Evolutionary conservation across 2,329 filamentous ascomycete genomes (phyloP).

Genomic region (Aspergillus japonicus): DNA sequence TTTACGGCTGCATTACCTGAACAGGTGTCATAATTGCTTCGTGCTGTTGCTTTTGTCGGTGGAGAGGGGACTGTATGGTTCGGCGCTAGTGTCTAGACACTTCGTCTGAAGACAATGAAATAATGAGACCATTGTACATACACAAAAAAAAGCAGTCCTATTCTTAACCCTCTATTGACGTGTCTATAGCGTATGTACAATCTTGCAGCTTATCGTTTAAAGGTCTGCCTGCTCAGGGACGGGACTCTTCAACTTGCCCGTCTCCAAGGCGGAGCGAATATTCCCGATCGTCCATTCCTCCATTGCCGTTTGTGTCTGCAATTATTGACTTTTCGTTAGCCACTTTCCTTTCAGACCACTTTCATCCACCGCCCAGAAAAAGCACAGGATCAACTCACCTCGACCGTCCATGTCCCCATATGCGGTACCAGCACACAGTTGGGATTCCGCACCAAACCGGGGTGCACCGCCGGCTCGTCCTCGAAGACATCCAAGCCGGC

Average conservation of each 20-base stretch:
- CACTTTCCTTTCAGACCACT: no score
- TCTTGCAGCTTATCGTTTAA: conserved; percentile 2
- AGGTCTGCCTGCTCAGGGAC: conserved; percentile 69
- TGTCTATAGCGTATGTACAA: neutral
- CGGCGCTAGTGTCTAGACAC: no score
- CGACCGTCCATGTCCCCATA: conserved; percentile 80
- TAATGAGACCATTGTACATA: neutral
- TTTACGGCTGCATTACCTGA: conserved; percentile 20
- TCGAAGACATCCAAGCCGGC: conserved; percentile 81
- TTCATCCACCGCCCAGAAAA: neutral
- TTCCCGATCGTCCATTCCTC: conserved; percentile 75
- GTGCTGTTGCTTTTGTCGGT: neutral
- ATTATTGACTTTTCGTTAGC: neutral
- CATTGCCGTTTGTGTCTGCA: conserved; percentile 58
- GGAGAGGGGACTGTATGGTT: no score
- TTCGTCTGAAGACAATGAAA: neutral
- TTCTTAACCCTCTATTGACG: neutral
- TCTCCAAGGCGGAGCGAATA: conserved; percentile 61
- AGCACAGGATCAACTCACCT: conserved; percentile 38
- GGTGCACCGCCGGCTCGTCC: conserved; percentile 73
- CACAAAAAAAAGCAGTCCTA: neutral
- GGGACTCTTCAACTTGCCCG: conserved; percentile 63
- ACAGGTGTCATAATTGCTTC: neutral
- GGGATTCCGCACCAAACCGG: conserved; percentile 67
- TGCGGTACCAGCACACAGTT: conserved; percentile 76